Evolutionary conservation across 2,329 filamentous ascomycete genomes (phyloP), one percentile per base, ranked within the genome.

Genomic region (Nemania diffusa): DNA sequence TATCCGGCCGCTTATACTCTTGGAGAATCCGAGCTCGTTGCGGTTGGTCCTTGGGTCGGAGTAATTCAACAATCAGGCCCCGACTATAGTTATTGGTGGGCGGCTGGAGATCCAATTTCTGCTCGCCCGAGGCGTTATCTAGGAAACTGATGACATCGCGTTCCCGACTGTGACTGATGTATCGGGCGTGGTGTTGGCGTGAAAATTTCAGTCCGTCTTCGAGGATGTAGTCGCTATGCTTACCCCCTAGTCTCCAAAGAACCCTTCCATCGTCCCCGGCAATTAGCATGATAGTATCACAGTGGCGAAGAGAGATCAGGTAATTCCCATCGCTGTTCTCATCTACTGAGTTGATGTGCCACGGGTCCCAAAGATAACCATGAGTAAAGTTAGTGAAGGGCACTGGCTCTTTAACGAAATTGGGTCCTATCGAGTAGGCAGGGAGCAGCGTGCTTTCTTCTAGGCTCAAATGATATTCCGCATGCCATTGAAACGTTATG

Each of bases 91-190:
- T 44, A 26, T 63, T 48, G 9, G 27, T 50, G 9, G 60, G 60
- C 15, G 40, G 40, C 52, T 63, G 60, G 9, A 57, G 57, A 22
- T 63, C 60, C 37, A 50, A 48, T 5, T 22, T 8, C n/a, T 57
- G 60, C 13, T 63, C 60, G 13, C 52, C 60, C 13, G 60, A 63
- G 1, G 60, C 37, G n/a, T 63, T 63, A 20, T 63, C 60, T 27
- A 63, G 11, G 52, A 63, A 63, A 22, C 60, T 63, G 40, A 63
- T 63, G n/a, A 63, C 60, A 26, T 63, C 60, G 29, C 52, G 60
- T 20, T 50, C 40, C 22, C 40, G 51, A 37, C 20, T 57, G 52
- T 63, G 60, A 52, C 37, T 63, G 20, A 63, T 50, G 15, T 63
- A 63, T 20, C 60, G 40, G 7, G 51, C 60, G 20, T 57, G 52